phyloP scores from a whole-genome alignment of 2,329 filamentous ascomycete genomes.

The Trichoderma koningii region DNA sequence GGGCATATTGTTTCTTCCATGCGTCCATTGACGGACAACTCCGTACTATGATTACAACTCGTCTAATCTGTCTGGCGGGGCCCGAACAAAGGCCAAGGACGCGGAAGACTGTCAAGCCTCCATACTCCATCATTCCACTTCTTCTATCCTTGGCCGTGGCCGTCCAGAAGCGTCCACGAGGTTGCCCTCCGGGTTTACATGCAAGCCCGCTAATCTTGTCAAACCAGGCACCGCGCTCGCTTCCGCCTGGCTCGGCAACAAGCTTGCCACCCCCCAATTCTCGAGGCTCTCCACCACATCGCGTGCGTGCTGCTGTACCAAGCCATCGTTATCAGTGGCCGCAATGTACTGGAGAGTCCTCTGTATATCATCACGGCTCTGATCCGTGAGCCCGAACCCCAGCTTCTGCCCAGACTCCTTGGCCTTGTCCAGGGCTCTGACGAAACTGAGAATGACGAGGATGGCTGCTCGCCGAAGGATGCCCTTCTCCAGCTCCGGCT shows the following conservation, averaged over 20 bases:
- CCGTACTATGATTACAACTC: slow-evolving; percentile 8
- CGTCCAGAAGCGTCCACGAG: slow-evolving; percentile 33
- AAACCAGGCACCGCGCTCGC: slow-evolving; percentile 32
- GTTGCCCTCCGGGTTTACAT: slow-evolving; percentile 39
- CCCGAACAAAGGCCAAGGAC: background rate
- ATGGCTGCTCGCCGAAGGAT: slow-evolving; percentile 70
- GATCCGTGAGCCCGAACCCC: slow-evolving; percentile 56
- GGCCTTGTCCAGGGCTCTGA: slow-evolving; percentile 60
- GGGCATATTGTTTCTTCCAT: slow-evolving; percentile 4
- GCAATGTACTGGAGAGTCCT: slow-evolving; percentile 65
- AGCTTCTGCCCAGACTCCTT: slow-evolving; percentile 49
- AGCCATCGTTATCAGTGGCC: slow-evolving; percentile 65
- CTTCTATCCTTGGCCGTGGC: slow-evolving; percentile 55
- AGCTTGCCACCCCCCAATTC: slow-evolving; percentile 58
- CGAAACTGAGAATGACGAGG: slow-evolving; percentile 61
- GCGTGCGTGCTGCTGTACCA: slow-evolving; percentile 67
- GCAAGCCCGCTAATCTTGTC: slow-evolving; percentile 44
- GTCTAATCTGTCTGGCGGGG: background rate
- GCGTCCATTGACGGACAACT: background rate
- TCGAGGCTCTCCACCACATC: slow-evolving; percentile 69
- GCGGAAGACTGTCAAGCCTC: background rate
- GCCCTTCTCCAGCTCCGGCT: slow-evolving; percentile 59
- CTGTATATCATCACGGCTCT: slow-evolving; percentile 62
- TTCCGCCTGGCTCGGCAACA: slow-evolving; percentile 45
- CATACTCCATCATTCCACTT: slow-evolving; percentile 53